Evolutionary conservation across 148 eudicot species (phyloP), one percentile per base, ranked within the genome.

Genomic region (Rhododendron vialii): DNA sequence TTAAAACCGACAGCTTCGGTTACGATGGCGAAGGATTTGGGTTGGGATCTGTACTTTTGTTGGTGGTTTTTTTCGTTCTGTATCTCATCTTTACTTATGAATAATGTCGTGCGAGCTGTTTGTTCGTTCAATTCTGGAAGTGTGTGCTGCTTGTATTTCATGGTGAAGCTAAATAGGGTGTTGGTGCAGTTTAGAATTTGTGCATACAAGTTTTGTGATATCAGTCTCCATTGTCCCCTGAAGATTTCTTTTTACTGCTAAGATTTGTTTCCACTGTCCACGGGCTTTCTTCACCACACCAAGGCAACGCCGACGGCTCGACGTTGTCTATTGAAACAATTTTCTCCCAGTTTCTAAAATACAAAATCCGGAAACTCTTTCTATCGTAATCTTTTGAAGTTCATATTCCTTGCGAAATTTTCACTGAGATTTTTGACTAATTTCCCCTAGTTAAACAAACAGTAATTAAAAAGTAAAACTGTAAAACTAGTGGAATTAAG

Each of bases 21-120:
- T 28, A 30, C 22, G 89, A 73, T 36, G 36, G 83, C 80, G 84
- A 84, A 41, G 88, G 88, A 41, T 79, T 78, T 47, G 90, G 88
- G 15, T 22, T 88, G 24, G 90, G 90, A 55, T 24, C 90, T 57
- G 14, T 86, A 24, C 88, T 88, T 50, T 77, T 88, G 28, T 30
- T 84, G 63, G 30, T 86, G n/a, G 81, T 88, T 22, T 88, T 84
- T 81, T 84, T 86, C 38, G 33, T 86, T 57, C 74, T 88, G 71
- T 86, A 65, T 59, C 26, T 59, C 22, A 59, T 59, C 65, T 59
- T 59, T 22, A 59, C 65, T 59, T 59, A 26, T 59, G 65, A 59
- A 84, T 50, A 80, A 55, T 43, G 1, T 69, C 3, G 6, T 79
- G 50, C 51, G 83, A 87, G 17, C 51, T 35, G 82, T 2, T 77